Percentiles rank a stretch among this genome's conserved stretches.
Evolutionary conservation across 768 basidiomycete genomes (phyloP).

Genomic region (Hypholoma fasciculare): DNA sequence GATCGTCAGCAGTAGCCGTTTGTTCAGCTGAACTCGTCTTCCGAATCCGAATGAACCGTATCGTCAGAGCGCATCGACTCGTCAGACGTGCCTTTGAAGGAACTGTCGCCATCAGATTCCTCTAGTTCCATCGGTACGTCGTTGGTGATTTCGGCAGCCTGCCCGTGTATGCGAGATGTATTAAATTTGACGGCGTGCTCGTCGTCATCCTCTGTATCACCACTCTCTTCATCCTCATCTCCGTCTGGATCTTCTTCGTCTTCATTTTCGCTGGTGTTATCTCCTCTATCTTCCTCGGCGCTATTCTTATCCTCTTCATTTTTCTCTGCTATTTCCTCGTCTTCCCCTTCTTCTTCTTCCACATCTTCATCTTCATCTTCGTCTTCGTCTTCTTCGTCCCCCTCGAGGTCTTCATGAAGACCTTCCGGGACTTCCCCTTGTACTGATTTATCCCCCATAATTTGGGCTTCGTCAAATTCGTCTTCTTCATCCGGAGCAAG

Average conservation of each 20-base stretch:
- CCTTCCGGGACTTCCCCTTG: background rate
- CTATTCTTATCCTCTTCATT: background rate
- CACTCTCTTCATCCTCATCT: conserved; percentile 3
- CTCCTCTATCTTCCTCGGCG: background rate
- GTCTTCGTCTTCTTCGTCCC: conserved; percentile 12
- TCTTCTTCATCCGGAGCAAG: conserved; percentile 13
- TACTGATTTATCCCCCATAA: background rate
- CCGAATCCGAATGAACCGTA: conserved; percentile 4
- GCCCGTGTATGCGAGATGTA: too few relatives aligned
- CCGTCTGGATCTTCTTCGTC: conserved; percentile 1
- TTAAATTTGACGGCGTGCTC: too few relatives aligned
- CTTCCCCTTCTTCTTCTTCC: conserved; percentile 3
- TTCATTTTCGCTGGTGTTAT: background rate
- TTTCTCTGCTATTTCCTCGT: conserved; percentile 6
- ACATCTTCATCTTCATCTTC: conserved; percentile 12
- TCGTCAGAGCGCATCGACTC: conserved; percentile 2
- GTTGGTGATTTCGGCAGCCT: too few relatives aligned
- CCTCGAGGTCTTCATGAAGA: background rate
- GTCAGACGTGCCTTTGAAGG: background rate
- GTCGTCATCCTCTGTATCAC: too few relatives aligned
- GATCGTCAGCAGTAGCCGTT: background rate
- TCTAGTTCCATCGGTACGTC: too few relatives aligned
- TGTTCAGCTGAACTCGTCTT: background rate
- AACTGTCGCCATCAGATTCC: too few relatives aligned
- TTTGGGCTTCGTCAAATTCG: background rate